phyloP scores from a whole-genome alignment of 2,329 filamentous ascomycete species.

The Claviceps purpurea region DNA sequence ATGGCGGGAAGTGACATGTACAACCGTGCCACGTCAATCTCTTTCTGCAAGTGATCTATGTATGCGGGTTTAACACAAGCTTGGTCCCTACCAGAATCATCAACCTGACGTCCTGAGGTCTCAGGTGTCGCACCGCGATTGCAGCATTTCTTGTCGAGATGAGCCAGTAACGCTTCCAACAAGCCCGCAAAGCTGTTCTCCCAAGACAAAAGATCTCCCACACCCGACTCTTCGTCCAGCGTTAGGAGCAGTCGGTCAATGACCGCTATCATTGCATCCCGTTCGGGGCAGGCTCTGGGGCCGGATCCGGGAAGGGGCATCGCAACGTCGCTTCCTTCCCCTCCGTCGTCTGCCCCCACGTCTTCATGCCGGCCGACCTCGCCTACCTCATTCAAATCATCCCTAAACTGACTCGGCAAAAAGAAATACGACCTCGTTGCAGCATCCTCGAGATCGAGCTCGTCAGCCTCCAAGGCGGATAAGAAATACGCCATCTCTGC shows the following conservation, averaged over 20 bases:
- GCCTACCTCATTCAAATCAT: too few relatives aligned
- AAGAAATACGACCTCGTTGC: background rate
- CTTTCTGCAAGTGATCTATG: too few relatives aligned
- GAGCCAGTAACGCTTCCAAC: slow-evolving; percentile 1
- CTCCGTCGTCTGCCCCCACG: background rate
- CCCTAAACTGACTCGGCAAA: background rate
- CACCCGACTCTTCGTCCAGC: background rate
- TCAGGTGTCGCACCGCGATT: too few relatives aligned
- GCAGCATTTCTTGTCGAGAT: background rate
- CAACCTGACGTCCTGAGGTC: too few relatives aligned
- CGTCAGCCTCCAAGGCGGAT: background rate
- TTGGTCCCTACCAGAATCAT: too few relatives aligned
- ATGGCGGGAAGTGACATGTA: too few relatives aligned
- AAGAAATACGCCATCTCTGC: background rate
- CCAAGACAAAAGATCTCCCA: background rate
- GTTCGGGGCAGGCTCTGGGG: background rate
- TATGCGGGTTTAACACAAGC: too few relatives aligned
- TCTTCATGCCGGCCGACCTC: too few relatives aligned
- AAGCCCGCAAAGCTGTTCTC: background rate
- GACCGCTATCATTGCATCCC: background rate
- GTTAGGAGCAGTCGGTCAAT: background rate
- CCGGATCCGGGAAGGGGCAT: background rate
- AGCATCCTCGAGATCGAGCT: background rate
- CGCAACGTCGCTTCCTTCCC: background rate
- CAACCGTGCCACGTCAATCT: too few relatives aligned